Percentiles rank a stretch among this genome's conserved stretches.
phyloP scores from a whole-genome alignment of 805 yeast genomes.

The Jamesozyma hellenica region DNA sequence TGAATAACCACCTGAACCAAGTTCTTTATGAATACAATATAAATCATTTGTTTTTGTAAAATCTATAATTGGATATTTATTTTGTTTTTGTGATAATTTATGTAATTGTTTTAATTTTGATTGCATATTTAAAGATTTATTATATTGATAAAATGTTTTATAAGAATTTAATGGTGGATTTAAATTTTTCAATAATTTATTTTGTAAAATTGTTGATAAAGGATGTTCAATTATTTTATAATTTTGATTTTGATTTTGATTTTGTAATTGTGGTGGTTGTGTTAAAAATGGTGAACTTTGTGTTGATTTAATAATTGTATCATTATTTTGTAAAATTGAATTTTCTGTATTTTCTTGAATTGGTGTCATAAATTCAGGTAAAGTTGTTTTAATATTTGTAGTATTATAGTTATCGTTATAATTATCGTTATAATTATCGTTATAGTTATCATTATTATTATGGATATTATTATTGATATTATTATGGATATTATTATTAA shows the following conservation, averaged over 20 bases:
- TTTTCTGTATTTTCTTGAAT: constrained; percentile 23
- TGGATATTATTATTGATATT: too few relatives aligned
- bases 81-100: constrained; percentile 29
- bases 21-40: constrained; percentile 33
- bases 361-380: constrained; percentile 20
- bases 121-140: constrained; percentile 29
- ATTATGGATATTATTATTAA: too few relatives aligned
- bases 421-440: too few relatives aligned
- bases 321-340: constrained; percentile 3
- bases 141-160: constrained; percentile 26
- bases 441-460: too few relatives aligned
- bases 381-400: constrained; percentile 3
- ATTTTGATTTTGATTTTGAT: background rate
- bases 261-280: constrained; percentile 15
- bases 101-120: constrained; percentile 30
- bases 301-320: constrained; percentile 5
- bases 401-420: too few relatives aligned
- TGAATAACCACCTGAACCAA: constrained; percentile 80
- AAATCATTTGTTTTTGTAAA: constrained; percentile 27
- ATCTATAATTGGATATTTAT: constrained; percentile 29
- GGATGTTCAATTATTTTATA: constrained; percentile 31
- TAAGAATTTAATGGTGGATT: constrained; percentile 30
- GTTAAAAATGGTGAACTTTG: constrained; percentile 27
- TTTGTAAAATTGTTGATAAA: constrained; percentile 34
- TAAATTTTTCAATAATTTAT: constrained; percentile 31